These are phyloP conservation scores for Closterium sp. DNA, from an alignment of 139 green algal species.

Conservation along the genomic window DNA sequence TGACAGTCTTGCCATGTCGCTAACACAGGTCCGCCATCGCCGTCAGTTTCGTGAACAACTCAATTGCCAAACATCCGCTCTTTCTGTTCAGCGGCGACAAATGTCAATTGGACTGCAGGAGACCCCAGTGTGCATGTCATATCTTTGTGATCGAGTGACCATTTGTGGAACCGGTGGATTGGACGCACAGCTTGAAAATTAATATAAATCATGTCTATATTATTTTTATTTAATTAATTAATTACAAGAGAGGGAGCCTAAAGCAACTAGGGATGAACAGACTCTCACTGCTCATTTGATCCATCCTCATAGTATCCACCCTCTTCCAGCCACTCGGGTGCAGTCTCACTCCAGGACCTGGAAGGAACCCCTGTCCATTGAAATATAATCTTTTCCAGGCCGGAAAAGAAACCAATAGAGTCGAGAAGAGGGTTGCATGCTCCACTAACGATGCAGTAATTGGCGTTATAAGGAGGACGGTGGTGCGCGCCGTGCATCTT, in stretches of 20 bases:
- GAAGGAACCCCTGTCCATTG: conserved; percentile 79
- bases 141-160: too few species aligned
- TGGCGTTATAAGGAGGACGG: conserved; percentile 85
- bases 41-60: too few species aligned
- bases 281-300: not conserved
- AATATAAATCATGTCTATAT: too few species aligned
- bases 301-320: conserved; percentile 37
- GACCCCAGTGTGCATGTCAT: too few species aligned
- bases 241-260: not conserved
- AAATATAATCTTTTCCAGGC: conserved; percentile 67
- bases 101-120: too few species aligned
- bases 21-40: too few species aligned
- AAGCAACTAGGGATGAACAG: not conserved
- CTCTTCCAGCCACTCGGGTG: conserved; percentile 28
- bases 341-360: conserved; percentile 78
- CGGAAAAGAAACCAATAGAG: conserved; percentile 62
- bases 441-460: conserved; percentile 97
- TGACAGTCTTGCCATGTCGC: too few species aligned
- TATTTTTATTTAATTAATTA: not conserved
- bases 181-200: too few species aligned
- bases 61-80: too few species aligned
- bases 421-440: conserved; percentile 88
- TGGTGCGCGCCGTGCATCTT: conserved; percentile 91
- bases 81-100: too few species aligned
- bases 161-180: too few species aligned